Evolutionary conservation across 2,329 filamentous ascomycete species (phyloP), one percentile per base, ranked within the genome.

Genomic region (Celoporthe dispersa): DNA sequence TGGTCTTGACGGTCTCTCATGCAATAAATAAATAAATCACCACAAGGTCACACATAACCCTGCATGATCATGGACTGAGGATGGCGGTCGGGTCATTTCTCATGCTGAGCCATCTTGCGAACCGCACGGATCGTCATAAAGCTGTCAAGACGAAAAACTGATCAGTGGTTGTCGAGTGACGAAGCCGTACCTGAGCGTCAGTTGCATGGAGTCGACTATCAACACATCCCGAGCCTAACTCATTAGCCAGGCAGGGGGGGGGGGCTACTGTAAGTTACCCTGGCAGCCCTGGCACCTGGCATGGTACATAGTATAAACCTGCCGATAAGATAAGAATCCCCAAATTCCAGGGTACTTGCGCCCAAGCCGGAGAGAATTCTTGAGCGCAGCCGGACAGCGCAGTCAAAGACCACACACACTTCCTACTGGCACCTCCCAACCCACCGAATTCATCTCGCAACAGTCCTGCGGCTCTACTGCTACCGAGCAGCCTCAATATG

Each of bases 401-500:
- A 12, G 31, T 25, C 60, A n/a, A 28, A 6, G 6, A 22, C n/a
- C 59, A 37, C 55, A 39, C 33, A 14, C 9, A 12, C 12, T 31
- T 31, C 28, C 4, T 57, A 9, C 53, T 28, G 19, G 25, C 33
- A 22, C 35, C 22, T 61, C 59, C 33, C 33, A 33, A 2, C 14
- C 33, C 11, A n/a, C 11, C 33, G 7, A n/a, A 9, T n/a, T n/a
- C 35, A 19, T 19, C 19, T 22, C 33, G 35, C 19, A 39, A 14
- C 31, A 39, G 3, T 3, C 7, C 33, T 28, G 33, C 53, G 16
- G 53, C 7, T 7, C 11, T 19, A 5, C 19, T 19, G 28, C 5
- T 5, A 9, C n/a, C 14, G 14, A 16, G 2, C 7, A 31, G 19
- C 25, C 19, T 51, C 57, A 70, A 39, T 8, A 80, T 81, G 79